phyloP scores from a whole-genome alignment of 495 filamentous ascomycete species.

The Xylaria curta region DNA sequence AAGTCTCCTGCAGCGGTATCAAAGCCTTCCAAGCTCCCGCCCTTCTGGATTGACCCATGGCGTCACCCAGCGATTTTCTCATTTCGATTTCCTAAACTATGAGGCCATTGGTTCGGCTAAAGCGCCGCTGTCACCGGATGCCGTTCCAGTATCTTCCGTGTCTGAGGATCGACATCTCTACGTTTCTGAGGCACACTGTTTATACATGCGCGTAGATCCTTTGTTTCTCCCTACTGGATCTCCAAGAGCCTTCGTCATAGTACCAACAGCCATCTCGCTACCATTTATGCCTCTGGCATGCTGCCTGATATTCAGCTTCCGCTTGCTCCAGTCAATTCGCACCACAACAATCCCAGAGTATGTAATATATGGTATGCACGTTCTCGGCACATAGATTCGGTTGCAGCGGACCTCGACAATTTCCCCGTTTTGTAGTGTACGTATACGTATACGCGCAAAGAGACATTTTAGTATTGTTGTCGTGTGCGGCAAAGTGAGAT shows the following conservation, averaged over 20 bases:
- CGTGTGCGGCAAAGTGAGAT: conserved; percentile 17
- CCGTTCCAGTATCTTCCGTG: conserved; percentile 17
- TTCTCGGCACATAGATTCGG: conserved; percentile 7
- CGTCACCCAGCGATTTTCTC: conserved; percentile 17
- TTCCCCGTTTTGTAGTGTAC: neutral
- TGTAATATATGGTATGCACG: neutral
- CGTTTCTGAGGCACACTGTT: conserved; percentile 4
- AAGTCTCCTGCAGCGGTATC: conserved; percentile 9
- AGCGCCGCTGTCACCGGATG: conserved; percentile 24
- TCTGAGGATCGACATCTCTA: conserved; percentile 11
- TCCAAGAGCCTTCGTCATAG: neutral
- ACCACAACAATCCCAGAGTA: neutral
- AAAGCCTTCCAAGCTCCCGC: conserved; percentile 25
- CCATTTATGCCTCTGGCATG: neutral
- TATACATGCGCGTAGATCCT: conserved; percentile 1
- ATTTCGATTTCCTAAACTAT: conserved; percentile 18
- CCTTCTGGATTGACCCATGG: conserved; percentile 27
- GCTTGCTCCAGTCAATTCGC: neutral
- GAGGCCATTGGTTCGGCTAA: conserved; percentile 26
- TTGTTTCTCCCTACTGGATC: neutral
- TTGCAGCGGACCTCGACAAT: conserved; percentile 12
- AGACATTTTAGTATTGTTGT: neutral
- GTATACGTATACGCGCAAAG: neutral
- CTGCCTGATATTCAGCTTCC: neutral
- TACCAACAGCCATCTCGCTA: neutral